A percentile compares a stretch with the other conserved stretches of the same genome.
Conservation (phyloP, 2,329 filamentous ascomycete genomes). For the Phyllosticta ampelicida region DNA sequence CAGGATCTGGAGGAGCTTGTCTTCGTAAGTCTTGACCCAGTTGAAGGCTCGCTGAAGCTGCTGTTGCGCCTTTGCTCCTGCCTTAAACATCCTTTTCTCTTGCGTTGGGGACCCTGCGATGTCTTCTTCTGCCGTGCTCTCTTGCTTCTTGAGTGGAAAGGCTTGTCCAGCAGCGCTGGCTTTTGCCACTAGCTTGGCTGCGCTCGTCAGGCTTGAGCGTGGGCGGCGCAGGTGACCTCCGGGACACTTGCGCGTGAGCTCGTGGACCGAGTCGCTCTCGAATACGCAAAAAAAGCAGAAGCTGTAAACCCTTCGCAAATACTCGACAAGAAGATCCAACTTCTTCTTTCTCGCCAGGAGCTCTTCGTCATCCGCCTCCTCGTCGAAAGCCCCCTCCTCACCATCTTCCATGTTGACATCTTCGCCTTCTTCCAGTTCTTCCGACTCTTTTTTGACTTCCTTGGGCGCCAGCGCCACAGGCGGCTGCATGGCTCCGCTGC, state of each 20-base stretch:
- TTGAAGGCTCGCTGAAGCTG: conserved; percentile 93
- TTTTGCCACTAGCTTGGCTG: conserved; percentile 73
- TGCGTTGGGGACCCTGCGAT: conserved; percentile 53
- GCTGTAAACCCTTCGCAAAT: conserved; percentile 90
- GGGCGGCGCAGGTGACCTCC: conserved; percentile 94
- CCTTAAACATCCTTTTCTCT: conserved; percentile 60
- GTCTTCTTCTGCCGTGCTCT: conserved; percentile 50
- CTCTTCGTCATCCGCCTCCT: conserved; percentile 84
- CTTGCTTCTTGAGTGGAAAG: conserved; percentile 74
- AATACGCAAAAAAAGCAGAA: conserved; percentile 99
- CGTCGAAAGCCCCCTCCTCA: conserved; percentile 51
- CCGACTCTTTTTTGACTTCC: conserved; percentile 51
- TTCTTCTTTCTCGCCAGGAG: conserved; percentile 91
- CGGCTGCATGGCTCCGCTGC: conserved; percentile 66
- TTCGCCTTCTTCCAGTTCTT: conserved; percentile 66
- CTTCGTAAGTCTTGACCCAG: conserved; percentile 98
- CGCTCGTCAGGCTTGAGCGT: conserved; percentile 68
- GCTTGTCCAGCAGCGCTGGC: conserved; percentile 74
- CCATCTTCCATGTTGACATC: conserved; percentile 51
- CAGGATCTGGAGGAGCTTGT: conserved; percentile 86
- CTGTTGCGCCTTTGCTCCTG: conserved; percentile 69
- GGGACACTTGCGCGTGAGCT: conserved; percentile 89
- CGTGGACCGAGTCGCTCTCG: conserved; percentile 93
- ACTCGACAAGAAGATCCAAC: conserved; percentile 89
- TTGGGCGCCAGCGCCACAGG: conserved; percentile 46